phyloP scores from a whole-genome alignment of 2,329 filamentous ascomycete genomes.

The Cladosporium sp. region DNA sequence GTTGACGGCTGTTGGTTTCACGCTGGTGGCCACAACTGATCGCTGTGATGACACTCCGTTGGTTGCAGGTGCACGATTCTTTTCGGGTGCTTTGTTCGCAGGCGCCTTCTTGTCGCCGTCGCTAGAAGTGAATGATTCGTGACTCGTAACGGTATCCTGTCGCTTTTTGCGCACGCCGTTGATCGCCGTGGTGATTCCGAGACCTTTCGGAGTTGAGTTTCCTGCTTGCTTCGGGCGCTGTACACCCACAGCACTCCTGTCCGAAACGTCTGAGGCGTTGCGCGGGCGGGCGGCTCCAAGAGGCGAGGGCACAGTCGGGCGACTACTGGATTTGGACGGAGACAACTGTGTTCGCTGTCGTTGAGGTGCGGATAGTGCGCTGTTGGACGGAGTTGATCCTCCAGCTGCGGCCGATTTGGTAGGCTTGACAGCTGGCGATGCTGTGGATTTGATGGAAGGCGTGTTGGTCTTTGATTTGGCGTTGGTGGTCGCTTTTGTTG shows the following conservation, averaged over 20 bases:
- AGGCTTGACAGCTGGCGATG: slow-evolving; percentile 19
- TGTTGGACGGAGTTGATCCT: slow-evolving; percentile 8
- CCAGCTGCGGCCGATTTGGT: slow-evolving; percentile 11
- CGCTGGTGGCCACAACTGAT: slow-evolving; percentile 25
- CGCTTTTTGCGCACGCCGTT: slow-evolving; percentile 31
- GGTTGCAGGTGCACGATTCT: slow-evolving; percentile 28
- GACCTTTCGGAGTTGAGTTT: slow-evolving; percentile 39
- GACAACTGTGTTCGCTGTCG: slow-evolving; percentile 31
- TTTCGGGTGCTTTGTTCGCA: slow-evolving; percentile 12
- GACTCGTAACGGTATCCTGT: slow-evolving; percentile 29
- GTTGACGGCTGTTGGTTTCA: slow-evolving; percentile 21
- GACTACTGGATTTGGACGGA: slow-evolving; percentile 27
- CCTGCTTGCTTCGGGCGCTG: slow-evolving; percentile 22
- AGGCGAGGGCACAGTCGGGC: slow-evolving; percentile 59
- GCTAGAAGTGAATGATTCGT: slow-evolving; percentile 17
- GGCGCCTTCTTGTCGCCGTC: slow-evolving; percentile 18
- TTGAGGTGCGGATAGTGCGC: slow-evolving; percentile 13
- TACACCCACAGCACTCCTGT: slow-evolving; percentile 23
- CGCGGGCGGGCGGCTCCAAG: slow-evolving; percentile 58
- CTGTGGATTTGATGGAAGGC: slow-evolving; percentile 17
- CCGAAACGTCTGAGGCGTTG: slow-evolving; percentile 53
- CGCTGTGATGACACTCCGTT: slow-evolving; percentile 31
- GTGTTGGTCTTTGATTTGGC: slow-evolving; percentile 11
- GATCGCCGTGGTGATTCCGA: slow-evolving; percentile 35
- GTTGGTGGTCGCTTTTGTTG: slow-evolving; percentile 19